Percentiles rank a stretch among this genome's conserved stretches.
phyloP scores from a whole-genome alignment of 2,329 filamentous ascomycete genomes.

The Diatrype stigma region DNA sequence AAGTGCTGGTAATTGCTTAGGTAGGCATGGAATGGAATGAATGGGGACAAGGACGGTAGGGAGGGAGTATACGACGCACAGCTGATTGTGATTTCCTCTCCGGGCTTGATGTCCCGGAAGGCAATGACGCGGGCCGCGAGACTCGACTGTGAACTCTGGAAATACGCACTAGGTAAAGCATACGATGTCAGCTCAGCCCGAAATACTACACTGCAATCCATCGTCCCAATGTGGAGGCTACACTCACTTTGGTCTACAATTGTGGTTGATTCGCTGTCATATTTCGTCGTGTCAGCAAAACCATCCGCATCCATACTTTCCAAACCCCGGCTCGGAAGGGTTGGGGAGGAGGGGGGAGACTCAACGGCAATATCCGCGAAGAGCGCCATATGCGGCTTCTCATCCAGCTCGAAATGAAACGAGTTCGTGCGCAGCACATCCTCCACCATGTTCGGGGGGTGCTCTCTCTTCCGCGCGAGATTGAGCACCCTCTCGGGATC shows the following conservation, averaged over 20 bases:
- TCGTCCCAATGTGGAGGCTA: neutral
- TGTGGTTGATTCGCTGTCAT: slow-evolving; percentile 28
- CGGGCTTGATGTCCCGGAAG: slow-evolving; percentile 17
- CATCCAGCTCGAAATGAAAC: slow-evolving; percentile 25
- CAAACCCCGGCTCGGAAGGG: too few species aligned
- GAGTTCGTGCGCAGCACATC: slow-evolving; percentile 33
- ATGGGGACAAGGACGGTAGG: neutral
- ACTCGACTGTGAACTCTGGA: slow-evolving; percentile 24
- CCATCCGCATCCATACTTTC: too few species aligned
- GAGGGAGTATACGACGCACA: slow-evolving; percentile 10
- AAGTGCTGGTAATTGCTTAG: too few species aligned
- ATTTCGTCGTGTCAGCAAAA: neutral
- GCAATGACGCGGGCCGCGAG: slow-evolving; percentile 21
- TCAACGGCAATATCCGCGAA: slow-evolving; percentile 21
- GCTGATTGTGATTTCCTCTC: slow-evolving; percentile 24
- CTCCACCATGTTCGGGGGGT: slow-evolving; percentile 26
- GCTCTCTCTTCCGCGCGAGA: slow-evolving; percentile 23
- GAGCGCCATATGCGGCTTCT: slow-evolving; percentile 19
- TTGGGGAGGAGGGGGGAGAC: neutral
- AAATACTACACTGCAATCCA: neutral
- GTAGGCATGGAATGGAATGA: neutral
- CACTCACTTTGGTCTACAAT: slow-evolving; percentile 31
- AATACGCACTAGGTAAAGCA: slow-evolving; percentile 22
- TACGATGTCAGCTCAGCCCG: slow-evolving; percentile 1
- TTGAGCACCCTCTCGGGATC: slow-evolving; percentile 22